phyloP scores from a whole-genome alignment of 2,329 filamentous ascomycete species.

The Sclerotinia glacialis region DNA sequence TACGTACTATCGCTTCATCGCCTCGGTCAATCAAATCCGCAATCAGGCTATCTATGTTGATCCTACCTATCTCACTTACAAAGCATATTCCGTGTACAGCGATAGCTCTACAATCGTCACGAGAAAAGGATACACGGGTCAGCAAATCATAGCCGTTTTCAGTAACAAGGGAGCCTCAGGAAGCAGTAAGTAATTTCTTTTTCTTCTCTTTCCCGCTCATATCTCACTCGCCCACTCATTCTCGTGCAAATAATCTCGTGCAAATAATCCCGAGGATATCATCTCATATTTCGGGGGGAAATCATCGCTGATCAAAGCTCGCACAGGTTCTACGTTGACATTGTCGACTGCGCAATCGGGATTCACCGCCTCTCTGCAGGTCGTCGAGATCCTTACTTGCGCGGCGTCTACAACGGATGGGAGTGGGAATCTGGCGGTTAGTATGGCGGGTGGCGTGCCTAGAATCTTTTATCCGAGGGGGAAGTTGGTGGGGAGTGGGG shows the following conservation, averaged over 20 bases:
- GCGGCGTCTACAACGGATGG: conserved; percentile 43
- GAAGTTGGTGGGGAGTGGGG: conserved; percentile 13
- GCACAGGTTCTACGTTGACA: not conserved
- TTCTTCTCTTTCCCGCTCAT: not conserved
- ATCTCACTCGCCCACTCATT: too few species aligned
- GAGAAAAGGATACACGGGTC: conserved; percentile 32
- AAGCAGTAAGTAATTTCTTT: not conserved
- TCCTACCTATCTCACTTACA: conserved; percentile 31
- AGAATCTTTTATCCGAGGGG: conserved; percentile 43
- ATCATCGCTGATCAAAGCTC: too few species aligned
- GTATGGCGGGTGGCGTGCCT: conserved; percentile 46
- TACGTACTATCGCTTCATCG: conserved; percentile 34
- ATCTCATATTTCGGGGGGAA: too few species aligned
- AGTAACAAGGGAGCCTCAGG: conserved; percentile 42
- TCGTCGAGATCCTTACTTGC: conserved; percentile 48
- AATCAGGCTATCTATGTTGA: conserved; percentile 34
- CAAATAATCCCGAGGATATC: too few species aligned
- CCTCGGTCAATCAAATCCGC: conserved; percentile 33
- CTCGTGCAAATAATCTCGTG: too few species aligned
- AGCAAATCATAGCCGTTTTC: conserved; percentile 40
- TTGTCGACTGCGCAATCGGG: conserved; percentile 42
- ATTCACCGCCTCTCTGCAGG: conserved; percentile 39
- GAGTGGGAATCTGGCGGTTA: conserved; percentile 45
- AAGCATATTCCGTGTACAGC: conserved; percentile 33
- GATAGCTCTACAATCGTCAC: conserved; percentile 34